Base-by-base conservation (phyloP, 371 early-diverging fungal genomes). In the Lichtheimia ramosa region DNA sequence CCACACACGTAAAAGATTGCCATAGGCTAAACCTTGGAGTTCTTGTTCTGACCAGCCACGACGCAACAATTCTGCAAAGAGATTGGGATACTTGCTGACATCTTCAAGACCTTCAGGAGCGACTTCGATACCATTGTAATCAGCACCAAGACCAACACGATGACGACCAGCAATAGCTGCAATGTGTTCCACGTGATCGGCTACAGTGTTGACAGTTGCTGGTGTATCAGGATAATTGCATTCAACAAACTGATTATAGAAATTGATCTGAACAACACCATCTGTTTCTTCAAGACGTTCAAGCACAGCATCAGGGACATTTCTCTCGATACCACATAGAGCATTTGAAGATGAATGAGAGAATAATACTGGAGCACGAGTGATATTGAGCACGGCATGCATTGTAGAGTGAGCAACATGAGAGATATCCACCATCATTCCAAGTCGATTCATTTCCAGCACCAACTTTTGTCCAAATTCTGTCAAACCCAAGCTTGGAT, bases 351-450 rank as follows among this genome's bases (percentile, higher is more conserved):
- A 82, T 1, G 82, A 81, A 60, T 89, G 89, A 0, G 86, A 86
- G 50, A 86, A 86, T 14, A 89, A 58, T 5, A 84, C 79, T 12
- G 89, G 89, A 1, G 89, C 89, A 2, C 55, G 55, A 2, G 86
- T 82, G 15, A 71, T 57, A 21, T 74, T 60, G 49, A 87, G 66
- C 1, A 79, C 85, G 43, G 84, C 83, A 27, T 81, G 66, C 87
- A 87, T 87, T 6, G 84, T 77, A 8, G 83, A 69, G 52, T 84
- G 82, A 23, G 86, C 74, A 13, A 89, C 89, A 61, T 89, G 89
- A 39, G 75, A 74, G 24, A 87, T 72, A 64, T 89, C 89, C 2
- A 89, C 87, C 75, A 87, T 71, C 88, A 89, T 86, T 12, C 89
- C 89, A 7, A 89, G 58, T 2, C 84, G 67, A 64, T 89, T 89